Evolutionary conservation across 1,139 yeast species (phyloP).

Genomic region (Kazachstania sp.): DNA sequence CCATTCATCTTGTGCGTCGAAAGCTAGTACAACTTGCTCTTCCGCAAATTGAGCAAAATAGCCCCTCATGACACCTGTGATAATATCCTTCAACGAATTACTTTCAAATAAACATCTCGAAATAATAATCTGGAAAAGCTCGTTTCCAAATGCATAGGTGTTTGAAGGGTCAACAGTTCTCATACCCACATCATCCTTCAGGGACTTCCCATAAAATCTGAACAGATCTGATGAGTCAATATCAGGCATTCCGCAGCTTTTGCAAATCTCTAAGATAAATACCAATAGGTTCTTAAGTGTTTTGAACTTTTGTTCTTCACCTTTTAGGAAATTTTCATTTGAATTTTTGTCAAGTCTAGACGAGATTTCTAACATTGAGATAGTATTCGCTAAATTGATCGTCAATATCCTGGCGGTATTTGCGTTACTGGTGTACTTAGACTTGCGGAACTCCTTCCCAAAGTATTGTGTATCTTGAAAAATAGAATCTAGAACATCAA

Average conservation of each 20-base stretch:
- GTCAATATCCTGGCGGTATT: constrained; percentile 23
- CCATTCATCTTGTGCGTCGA: too few relatives aligned
- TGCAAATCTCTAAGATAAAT: constrained; percentile 31
- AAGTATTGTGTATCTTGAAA: constrained; percentile 19
- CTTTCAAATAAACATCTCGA: too few relatives aligned
- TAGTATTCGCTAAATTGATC: constrained; percentile 44
- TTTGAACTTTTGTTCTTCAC: constrained; percentile 30
- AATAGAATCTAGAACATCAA: constrained; percentile 11
- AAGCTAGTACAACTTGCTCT: too few relatives aligned
- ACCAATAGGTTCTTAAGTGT: constrained; percentile 31
- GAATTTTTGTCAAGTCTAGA: constrained; percentile 39
- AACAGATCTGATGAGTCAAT: too few relatives aligned
- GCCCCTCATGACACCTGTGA: too few relatives aligned
- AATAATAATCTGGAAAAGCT: too few relatives aligned
- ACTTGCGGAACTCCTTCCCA: constrained; percentile 16
- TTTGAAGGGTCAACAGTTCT: too few relatives aligned
- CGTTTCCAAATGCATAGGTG: too few relatives aligned
- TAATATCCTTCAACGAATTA: too few relatives aligned
- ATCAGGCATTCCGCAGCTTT: constrained; percentile 18
- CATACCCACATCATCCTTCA: too few relatives aligned
- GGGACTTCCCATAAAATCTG: too few relatives aligned
- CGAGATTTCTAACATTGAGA: constrained; percentile 49
- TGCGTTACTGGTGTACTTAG: constrained; percentile 11
- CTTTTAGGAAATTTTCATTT: constrained; percentile 33
- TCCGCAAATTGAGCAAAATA: too few relatives aligned